Conservation (phyloP, 176 grass and related monocot genomes). For the Typha latifolia region DNA sequence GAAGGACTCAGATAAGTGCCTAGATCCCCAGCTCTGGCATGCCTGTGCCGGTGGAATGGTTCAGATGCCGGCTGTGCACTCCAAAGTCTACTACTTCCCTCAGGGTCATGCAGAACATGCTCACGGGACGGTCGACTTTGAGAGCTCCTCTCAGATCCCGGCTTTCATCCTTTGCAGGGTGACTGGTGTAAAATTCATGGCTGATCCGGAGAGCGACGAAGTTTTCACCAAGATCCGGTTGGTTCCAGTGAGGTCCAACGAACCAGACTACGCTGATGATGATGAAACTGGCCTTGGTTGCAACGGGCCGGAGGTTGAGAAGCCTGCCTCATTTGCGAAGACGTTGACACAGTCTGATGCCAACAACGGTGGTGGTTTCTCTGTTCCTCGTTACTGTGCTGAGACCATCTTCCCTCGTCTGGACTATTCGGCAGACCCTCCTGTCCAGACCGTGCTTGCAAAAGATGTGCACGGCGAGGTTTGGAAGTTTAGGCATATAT, state of each 20-base stretch:
- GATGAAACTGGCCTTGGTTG: conserved; percentile 8
- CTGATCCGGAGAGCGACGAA: conserved; percentile 72
- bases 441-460: conserved; percentile 52
- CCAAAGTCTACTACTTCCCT: conserved; percentile 86
- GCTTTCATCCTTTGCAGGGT: conserved; percentile 46
- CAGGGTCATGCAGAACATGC: conserved; percentile 98
- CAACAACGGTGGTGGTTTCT: conserved; percentile 87
- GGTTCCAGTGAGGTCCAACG: conserved; percentile 28
- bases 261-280: conserved; percentile 14
- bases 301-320: background rate
- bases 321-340: conserved; percentile 57
- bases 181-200: conserved; percentile 47
- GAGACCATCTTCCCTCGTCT: conserved; percentile 77
- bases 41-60: conserved; percentile 86
- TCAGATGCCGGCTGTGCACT: conserved; percentile 69
- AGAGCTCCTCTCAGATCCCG: conserved; percentile 20
- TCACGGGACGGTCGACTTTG: conserved; percentile 21
- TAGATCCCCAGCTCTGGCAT: conserved; percentile 77
- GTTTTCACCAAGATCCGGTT: conserved; percentile 64
- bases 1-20: conserved; percentile 21
- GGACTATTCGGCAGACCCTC: conserved; percentile 54
- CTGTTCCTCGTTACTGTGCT: conserved; percentile 79
- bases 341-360: conserved; percentile 90
- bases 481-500: conserved; percentile 93
- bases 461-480: conserved; percentile 67